phyloP scores from a whole-genome alignment of 2,329 filamentous ascomycete species.

The Fusarium scirpi region DNA sequence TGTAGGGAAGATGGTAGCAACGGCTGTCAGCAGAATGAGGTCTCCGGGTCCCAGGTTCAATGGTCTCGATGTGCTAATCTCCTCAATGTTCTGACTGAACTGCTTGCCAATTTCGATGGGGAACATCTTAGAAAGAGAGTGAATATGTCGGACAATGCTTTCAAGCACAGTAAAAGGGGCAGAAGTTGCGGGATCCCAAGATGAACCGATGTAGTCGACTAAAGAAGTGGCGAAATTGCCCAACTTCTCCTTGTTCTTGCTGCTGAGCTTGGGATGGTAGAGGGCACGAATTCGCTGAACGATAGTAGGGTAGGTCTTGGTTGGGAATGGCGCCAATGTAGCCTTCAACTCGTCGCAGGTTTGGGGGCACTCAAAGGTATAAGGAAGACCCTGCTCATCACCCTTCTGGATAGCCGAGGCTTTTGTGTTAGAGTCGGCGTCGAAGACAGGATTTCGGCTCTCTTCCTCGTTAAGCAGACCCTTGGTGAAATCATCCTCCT shows the following conservation, averaged over 20 bases:
- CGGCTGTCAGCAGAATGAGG: conserved; percentile 83
- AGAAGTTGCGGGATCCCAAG: conserved; percentile 57
- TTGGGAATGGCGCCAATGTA: conserved; percentile 70
- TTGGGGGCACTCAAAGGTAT: conserved; percentile 87
- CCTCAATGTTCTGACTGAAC: conserved; percentile 79
- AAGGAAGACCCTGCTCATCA: conserved; percentile 74
- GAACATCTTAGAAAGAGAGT: conserved; percentile 90
- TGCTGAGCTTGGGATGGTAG: conserved; percentile 89
- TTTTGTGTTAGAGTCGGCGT: conserved; percentile 58
- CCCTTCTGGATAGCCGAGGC: conserved; percentile 51
- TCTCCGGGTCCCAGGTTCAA: conserved; percentile 74
- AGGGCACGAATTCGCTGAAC: conserved; percentile 90
- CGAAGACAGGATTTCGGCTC: conserved; percentile 64
- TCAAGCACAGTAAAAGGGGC: conserved; percentile 79
- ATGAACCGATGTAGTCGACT: conserved; percentile 70
- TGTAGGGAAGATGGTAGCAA: conserved; percentile 88
- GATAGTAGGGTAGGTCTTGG: conserved; percentile 77
- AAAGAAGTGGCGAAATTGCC: conserved; percentile 73
- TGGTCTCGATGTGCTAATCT: conserved; percentile 62
- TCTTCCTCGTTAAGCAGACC: conserved; percentile 73
- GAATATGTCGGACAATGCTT: conserved; percentile 86
- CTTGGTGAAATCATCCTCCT: conserved; percentile 73
- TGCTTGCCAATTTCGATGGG: conserved; percentile 80
- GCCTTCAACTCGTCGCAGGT: conserved; percentile 80
- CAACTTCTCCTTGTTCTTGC: conserved; percentile 87